Conservation (phyloP, 2,329 filamentous ascomycete genomes). For the Huntiella omanensis region DNA sequence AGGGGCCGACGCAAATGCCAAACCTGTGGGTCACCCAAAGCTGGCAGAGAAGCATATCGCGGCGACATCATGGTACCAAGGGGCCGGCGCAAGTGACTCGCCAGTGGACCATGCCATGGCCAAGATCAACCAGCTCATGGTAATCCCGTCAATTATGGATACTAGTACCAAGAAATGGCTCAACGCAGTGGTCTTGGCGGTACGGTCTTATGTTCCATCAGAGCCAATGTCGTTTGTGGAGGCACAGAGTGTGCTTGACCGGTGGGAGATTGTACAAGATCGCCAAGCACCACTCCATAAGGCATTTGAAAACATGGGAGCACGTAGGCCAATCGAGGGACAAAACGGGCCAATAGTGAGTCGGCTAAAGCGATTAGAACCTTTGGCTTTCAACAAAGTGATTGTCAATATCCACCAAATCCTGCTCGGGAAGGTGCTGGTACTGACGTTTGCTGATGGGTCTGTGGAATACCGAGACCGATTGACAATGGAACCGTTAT, state of each 20-base stretch:
- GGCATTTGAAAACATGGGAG: constrained; percentile 57
- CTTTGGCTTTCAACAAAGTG: constrained; percentile 46
- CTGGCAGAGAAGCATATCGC: constrained; percentile 38
- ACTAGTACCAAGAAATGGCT: constrained; percentile 29
- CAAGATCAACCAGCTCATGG: constrained; percentile 54
- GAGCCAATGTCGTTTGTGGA: constrained; percentile 36
- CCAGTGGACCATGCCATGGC: constrained; percentile 32
- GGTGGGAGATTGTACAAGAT: constrained; percentile 62
- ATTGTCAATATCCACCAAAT: constrained; percentile 49
- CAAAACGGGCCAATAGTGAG: constrained; percentile 12
- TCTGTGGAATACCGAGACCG: constrained; percentile 65
- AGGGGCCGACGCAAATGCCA: constrained; percentile 34
- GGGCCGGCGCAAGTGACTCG: constrained; percentile 22
- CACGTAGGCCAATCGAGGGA: constrained; percentile 30
- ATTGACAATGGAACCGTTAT: constrained; percentile 49
- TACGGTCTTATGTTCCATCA: constrained; percentile 10
- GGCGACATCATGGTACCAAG: constrained; percentile 36
- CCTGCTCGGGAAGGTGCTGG: constrained; percentile 52
- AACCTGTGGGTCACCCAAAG: constrained; percentile 29
- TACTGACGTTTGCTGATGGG: constrained; percentile 61
- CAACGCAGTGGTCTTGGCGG: constrained; percentile 9
- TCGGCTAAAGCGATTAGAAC: constrained; percentile 43
- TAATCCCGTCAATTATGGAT: constrained; percentile 49
- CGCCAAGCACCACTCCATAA: constrained; percentile 48
- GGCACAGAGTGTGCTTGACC: constrained; percentile 54